Conservation (phyloP, 2,329 filamentous ascomycete species). For the Didymosphaeria variabile region DNA sequence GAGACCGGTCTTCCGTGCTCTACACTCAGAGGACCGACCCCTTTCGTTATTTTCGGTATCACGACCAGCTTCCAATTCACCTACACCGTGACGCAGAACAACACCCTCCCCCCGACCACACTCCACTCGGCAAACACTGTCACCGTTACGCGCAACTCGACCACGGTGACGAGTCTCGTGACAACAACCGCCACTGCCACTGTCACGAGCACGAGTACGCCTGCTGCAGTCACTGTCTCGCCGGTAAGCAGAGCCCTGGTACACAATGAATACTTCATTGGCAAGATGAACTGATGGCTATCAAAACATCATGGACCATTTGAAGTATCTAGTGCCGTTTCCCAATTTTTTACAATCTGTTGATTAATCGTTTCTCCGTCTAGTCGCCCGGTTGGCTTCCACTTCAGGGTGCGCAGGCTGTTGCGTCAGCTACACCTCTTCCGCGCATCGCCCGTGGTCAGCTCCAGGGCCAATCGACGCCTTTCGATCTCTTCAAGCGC, state of each 20-base stretch:
- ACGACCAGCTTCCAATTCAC: constrained; percentile 27
- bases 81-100: constrained; percentile 18
- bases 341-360: background rate
- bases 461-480: constrained; percentile 19
- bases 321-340: background rate
- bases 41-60: constrained; percentile 20
- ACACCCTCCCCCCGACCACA: constrained; percentile 19
- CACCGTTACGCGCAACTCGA: constrained; percentile 30
- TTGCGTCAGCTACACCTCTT: constrained; percentile 18
- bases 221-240: constrained; percentile 24
- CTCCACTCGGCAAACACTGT: constrained; percentile 21
- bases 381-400: constrained; percentile 27
- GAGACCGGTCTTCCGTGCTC: constrained; percentile 7
- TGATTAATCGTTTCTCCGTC: background rate
- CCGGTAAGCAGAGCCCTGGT: constrained; percentile 10
- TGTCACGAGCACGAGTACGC: constrained; percentile 24
- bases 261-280: background rate
- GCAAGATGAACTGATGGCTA: too few species aligned
- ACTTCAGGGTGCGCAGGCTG: constrained; percentile 17
- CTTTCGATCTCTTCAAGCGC: constrained; percentile 24
- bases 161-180: constrained; percentile 30
- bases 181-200: constrained; percentile 25
- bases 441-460: constrained; percentile 32
- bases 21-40: constrained; percentile 4
- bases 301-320: too few species aligned